Evolutionary conservation across 1,139 yeast species (phyloP), one percentile per base, ranked within the genome.

Genomic region (Protomyces inundatus): DNA sequence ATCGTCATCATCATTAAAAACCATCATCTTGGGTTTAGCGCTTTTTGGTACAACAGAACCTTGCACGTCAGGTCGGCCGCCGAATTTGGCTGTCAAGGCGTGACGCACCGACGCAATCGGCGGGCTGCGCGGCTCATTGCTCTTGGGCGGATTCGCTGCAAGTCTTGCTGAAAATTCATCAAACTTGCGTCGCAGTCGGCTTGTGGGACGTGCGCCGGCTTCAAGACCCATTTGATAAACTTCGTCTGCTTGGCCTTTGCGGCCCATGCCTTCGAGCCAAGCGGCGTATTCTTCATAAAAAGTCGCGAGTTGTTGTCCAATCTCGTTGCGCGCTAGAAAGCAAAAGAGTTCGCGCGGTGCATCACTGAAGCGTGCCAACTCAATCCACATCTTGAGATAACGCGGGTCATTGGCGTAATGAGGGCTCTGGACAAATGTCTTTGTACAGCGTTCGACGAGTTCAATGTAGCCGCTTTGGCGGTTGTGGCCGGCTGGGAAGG

Each of bases 271-370:
- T 70, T 88, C 96, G 67, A 87, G 76, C 66, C 79, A 83, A 36
- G 79, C 79, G 2, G 96, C 91, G 75, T 88, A 90, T 68, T 85
- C 88, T 71, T 90, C 96, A 71, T 90, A 93, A 72, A 82, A 91
- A 32, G 84, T 71, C 0, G 97, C 85, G 64, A 89, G 77, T 54
- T 80, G 79, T 46, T 73, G 73, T 0, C 97, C 98, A 42, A 93
- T 89, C 61, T 81, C 84, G 69, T 87, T 86, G 66, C 88, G 82
- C 56, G 86, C 84, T 72, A 93, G 77, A 72, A 87, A 90, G 1
- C 84, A 79, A 73, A 86, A 91, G 3, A 89, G 80, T 65, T 88
- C 95, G 48, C 81, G 75, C 0, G 95, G 93, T 4, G 85, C 79
- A 68, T 88, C 93, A 0, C 88, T 82, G 70, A 83, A 85, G 33